Percentiles rank a stretch among this genome's conserved stretches.
Evolutionary conservation across 306 rosid genomes (phyloP).

Genomic region (Vigna nakashimae): DNA sequence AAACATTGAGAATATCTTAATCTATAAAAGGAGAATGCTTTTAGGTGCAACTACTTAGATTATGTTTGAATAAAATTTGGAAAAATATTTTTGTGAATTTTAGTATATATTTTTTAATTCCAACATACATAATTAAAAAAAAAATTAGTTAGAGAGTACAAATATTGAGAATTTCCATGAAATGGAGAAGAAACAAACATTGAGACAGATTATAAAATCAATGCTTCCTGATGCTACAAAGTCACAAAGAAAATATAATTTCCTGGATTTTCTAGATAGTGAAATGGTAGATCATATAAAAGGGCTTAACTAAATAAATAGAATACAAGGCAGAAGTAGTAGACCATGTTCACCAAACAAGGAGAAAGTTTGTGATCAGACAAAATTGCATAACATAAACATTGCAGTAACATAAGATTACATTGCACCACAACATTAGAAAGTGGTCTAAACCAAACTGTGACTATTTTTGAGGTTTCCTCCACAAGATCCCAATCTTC

Average conservation of each 20-base stretch:
- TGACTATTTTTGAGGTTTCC: constrained; percentile 81
- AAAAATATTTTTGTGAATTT: no score
- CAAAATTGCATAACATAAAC: constrained; percentile 31
- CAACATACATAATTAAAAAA: neutral
- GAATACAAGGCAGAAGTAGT: neutral
- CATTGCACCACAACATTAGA: constrained; percentile 9
- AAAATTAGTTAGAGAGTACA: neutral
- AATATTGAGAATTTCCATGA: neutral
- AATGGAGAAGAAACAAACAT: neutral
- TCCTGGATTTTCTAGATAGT: constrained; percentile 10
- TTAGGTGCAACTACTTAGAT: no score
- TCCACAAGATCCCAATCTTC: constrained; percentile 93
- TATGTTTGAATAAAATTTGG: no score
- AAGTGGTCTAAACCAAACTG: constrained; percentile 7
- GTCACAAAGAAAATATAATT: neutral
- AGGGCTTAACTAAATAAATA: neutral
- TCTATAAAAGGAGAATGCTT: no score
- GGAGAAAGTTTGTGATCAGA: neutral
- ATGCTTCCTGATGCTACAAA: neutral
- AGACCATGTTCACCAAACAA: constrained; percentile 8
- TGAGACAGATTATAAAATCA: neutral
- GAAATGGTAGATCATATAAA: neutral
- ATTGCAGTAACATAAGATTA: neutral
- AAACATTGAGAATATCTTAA: no score
- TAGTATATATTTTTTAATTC: neutral